These are phyloP conservation scores for Arachnomyces sp. DNA, from an alignment of 2,329 filamentous ascomycete species.

Conservation along the genomic window DNA sequence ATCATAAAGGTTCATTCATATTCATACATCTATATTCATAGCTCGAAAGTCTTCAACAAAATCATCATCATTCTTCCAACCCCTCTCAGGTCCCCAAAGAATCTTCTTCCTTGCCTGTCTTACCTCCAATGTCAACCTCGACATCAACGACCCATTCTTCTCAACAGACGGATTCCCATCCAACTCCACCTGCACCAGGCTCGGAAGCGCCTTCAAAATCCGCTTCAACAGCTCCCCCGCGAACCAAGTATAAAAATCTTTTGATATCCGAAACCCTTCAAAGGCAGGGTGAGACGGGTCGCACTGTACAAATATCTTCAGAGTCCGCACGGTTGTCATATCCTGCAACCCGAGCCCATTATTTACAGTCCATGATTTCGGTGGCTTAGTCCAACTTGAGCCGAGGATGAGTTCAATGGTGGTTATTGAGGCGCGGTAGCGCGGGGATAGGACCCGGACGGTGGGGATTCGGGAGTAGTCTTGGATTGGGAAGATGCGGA, in stretches of 20 bases:
- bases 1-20: too few relatives aligned
- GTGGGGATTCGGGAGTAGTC: conserved; percentile 38
- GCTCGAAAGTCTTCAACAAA: conserved; percentile 5
- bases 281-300: conserved; percentile 50
- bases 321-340: conserved; percentile 37
- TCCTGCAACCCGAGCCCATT: conserved; percentile 43
- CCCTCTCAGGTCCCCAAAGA: conserved; percentile 33
- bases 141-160: conserved; percentile 45
- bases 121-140: conserved; percentile 36
- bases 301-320: conserved; percentile 52
- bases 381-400: conserved; percentile 52
- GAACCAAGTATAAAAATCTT: conserved; percentile 52
- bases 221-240: conserved; percentile 43
- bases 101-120: conserved; percentile 27
- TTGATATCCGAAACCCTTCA: conserved; percentile 49
- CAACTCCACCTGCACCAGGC: conserved; percentile 46
- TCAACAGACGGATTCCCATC: conserved; percentile 50
- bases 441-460: conserved; percentile 43
- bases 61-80: conserved; percentile 17
- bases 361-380: conserved; percentile 47
- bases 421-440: conserved; percentile 45
- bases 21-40: too few relatives aligned
- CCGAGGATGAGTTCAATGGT: conserved; percentile 51
- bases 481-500: conserved; percentile 47
- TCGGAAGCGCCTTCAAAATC: conserved; percentile 44